Conservation (phyloP, 345 rosid genomes). For the Cardiospermum halicacabum region DNA sequence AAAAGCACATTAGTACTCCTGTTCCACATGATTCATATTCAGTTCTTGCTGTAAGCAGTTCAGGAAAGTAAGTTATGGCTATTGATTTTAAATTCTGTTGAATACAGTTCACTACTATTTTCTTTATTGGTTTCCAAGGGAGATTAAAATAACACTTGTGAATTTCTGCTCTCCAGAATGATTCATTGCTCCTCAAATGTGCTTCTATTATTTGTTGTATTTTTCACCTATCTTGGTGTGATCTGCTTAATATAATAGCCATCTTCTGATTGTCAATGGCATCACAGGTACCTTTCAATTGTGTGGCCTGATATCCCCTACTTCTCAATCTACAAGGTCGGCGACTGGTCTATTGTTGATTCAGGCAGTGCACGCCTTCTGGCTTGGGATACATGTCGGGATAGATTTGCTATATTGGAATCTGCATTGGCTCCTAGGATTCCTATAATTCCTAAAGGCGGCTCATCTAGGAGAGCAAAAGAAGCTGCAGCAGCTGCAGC, state of each 20-base stretch:
- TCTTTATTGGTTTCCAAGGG: neutral
- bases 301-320: constrained; percentile 98
- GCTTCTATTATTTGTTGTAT: neutral
- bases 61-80: constrained; percentile 76
- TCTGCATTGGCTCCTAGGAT: constrained; percentile 75
- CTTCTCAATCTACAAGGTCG: constrained; percentile 90
- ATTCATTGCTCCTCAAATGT: constrained; percentile 5
- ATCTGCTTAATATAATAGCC: neutral
- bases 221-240: neutral
- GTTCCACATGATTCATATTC: constrained; percentile 98
- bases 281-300: constrained; percentile 84
- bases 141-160: neutral
- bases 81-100: neutral
- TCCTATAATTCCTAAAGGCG: constrained; percentile 82
- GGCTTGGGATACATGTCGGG: constrained; percentile 96
- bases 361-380: constrained; percentile 95
- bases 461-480: constrained; percentile 86
- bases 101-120: neutral
- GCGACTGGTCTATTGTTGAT: constrained; percentile 96
- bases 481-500: constrained; percentile 99
- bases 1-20: constrained; percentile 86
- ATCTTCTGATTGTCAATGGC: constrained; percentile 18
- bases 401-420: constrained; percentile 92
- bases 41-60: constrained; percentile 90
- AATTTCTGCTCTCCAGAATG: neutral